Evolutionary conservation across 2,329 filamentous ascomycete genomes (phyloP), one percentile per base, ranked within the genome.

Genomic region (Sclerotinia trifoliorum): DNA sequence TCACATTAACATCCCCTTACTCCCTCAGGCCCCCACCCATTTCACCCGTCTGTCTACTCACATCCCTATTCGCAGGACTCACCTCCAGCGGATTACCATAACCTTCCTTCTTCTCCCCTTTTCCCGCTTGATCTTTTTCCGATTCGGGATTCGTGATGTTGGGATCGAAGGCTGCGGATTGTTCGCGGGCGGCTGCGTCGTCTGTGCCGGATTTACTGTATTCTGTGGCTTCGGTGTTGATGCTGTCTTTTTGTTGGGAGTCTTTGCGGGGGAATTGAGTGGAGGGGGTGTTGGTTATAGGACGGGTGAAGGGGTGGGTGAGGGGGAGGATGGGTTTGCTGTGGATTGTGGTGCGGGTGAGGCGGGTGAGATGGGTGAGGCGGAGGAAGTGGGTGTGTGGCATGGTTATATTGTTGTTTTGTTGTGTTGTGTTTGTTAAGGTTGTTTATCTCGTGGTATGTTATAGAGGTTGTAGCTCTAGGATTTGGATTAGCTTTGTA

Each of bases 81-180:
- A 85, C 84, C 58, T 89, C 82, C 55, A 90, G 74, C 7, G 86
- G 84, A 72, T 85, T 84, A 46, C 78, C 78, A 1, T 44, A 44
- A 0, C 44, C 54, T 6, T 21, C 26, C 4, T 44, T 24, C 4
- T 26, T 17, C 0, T 8, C 8, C n/a, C 64, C 64, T 5, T 44
- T 60, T 8, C 77, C 79, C 11, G 82, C 81, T 42, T 78, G 73
- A 7, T 79, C 71, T 73, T 81, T 84, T 79, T 87, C 85, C 29
- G 79, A 75, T 76, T 93, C 71, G 19, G 61, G 71, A 29, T 56
- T 67, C 0, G 70, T 70, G 21, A 49, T 67, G 1, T 19, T 46
- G 8, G 88, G 86, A 76, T 92, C 84, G 78, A 91, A 96, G 0
- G 93, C 89, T 0, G 88, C 84, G 54, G 88, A 82, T 4, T 81